A percentile compares a stretch with the other conserved stretches of the same genome.
These are phyloP conservation scores for Jaminaea rosea DNA, from an alignment of 1,284 basidiomycete genomes.

Conservation along the genomic window DNA sequence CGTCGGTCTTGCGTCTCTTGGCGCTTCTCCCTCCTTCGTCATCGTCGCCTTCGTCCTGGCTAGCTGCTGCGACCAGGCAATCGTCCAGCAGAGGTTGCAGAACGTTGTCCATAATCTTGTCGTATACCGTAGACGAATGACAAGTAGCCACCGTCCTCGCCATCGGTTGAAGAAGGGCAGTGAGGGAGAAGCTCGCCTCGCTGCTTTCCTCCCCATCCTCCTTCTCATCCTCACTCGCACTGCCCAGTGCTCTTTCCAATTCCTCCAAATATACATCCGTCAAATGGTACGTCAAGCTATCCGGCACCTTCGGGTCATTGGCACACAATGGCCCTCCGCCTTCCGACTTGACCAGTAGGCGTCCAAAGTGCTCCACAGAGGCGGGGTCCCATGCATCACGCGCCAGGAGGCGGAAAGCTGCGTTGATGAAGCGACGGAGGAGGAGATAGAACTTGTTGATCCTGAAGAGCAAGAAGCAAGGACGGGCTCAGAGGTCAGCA, in stretches of 20 bases:
- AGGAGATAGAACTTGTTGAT: constrained; percentile 92
- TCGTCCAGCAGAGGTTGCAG: constrained; percentile 56
- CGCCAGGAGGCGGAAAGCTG: constrained; percentile 66
- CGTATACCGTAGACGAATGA: constrained; percentile 57
- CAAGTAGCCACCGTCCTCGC: constrained; percentile 62
- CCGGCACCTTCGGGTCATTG: constrained; percentile 63
- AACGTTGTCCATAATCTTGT: constrained; percentile 60
- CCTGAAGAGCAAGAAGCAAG: constrained; percentile 6
- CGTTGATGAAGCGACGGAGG: constrained; percentile 75
- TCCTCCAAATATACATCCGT: constrained; percentile 85
- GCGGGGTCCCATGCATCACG: neutral
- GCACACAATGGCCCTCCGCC: constrained; percentile 18
- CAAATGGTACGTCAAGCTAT: constrained; percentile 62
- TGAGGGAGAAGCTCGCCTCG: constrained; percentile 51
- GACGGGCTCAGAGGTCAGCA: no score
- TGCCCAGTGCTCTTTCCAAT: constrained; percentile 60
- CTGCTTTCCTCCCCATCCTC: neutral
- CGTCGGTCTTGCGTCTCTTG: constrained; percentile 2
- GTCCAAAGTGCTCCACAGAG: constrained; percentile 8
- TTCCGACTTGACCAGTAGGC: constrained; percentile 13
- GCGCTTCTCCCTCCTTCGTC: constrained; percentile 3
- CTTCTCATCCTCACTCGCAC: constrained; percentile 2
- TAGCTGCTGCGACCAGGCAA: constrained; percentile 10
- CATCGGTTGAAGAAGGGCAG: constrained; percentile 60
- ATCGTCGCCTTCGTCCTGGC: neutral